phyloP scores from a whole-genome alignment of 192 early-diverging fungal species.

The Coemansia sp. region DNA sequence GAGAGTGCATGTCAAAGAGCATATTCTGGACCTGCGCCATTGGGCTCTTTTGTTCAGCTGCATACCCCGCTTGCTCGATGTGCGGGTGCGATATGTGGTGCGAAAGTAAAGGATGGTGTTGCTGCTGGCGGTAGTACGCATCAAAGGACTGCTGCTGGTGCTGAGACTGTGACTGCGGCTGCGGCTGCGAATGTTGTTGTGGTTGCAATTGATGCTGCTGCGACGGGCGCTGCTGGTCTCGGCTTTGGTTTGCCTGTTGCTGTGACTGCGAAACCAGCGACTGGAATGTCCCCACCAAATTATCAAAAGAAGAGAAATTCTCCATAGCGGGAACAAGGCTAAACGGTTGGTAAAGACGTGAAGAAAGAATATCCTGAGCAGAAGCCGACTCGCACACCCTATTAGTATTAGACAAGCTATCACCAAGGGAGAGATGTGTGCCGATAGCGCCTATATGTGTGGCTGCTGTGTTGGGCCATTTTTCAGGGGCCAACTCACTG shows the following conservation, averaged over 20 bases:
- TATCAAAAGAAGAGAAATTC: slow-evolving; percentile 42
- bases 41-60: slow-evolving; percentile 11
- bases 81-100: background rate
- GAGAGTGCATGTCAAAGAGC: slow-evolving; percentile 35
- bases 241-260: slow-evolving; percentile 15
- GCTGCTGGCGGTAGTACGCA: slow-evolving; percentile 13
- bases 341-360: slow-evolving; percentile 28
- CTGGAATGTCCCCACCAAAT: slow-evolving; percentile 33
- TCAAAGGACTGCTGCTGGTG: slow-evolving; percentile 3
- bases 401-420: slow-evolving; percentile 25
- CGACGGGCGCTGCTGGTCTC: slow-evolving; percentile 12
- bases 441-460: slow-evolving; percentile 15
- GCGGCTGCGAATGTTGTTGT: background rate
- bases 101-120: background rate
- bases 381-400: slow-evolving; percentile 17
- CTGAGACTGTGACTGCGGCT: background rate
- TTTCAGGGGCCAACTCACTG: slow-evolving; percentile 46
- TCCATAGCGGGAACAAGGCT: slow-evolving; percentile 42
- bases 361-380: slow-evolving; percentile 31
- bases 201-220: background rate
- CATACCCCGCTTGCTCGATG: background rate
- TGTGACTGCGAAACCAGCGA: slow-evolving; percentile 16
- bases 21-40: slow-evolving; percentile 9
- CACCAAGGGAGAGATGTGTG: slow-evolving; percentile 6
- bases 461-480: slow-evolving; percentile 26